Conservation (phyloP, 352 stramenopile genomes). For the Phytopythium oedochilum region DNA sequence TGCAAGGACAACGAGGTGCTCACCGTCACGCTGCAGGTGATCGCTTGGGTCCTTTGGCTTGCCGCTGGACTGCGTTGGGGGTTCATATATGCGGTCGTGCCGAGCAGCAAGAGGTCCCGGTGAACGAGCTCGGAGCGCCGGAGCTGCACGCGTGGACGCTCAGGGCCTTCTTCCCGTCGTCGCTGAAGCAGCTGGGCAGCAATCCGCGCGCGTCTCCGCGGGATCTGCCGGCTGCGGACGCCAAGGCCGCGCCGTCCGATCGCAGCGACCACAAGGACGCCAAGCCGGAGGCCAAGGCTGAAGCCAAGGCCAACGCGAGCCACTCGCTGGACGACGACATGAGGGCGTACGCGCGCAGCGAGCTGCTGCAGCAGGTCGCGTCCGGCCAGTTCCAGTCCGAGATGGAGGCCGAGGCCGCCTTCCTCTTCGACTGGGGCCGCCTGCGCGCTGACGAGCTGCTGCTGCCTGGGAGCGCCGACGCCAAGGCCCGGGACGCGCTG, state of each 20-base stretch:
- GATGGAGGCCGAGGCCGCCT: slow-evolving; percentile 74
- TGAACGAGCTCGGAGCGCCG: slow-evolving; percentile 80
- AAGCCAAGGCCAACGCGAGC: slow-evolving; percentile 14
- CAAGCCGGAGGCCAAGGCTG: slow-evolving; percentile 10
- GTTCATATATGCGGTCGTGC: background rate
- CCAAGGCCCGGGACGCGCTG: slow-evolving; percentile 35
- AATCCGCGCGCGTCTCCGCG: background rate
- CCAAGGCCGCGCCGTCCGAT: background rate
- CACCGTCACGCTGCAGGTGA: slow-evolving; percentile 61
- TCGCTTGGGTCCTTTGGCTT: background rate
- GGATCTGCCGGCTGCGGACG: background rate
- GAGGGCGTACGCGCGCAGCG: slow-evolving; percentile 55
- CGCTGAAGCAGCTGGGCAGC: slow-evolving; percentile 14
- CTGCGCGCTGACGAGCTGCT: slow-evolving; percentile 50
- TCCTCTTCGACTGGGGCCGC: slow-evolving; percentile 72
- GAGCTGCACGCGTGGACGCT: slow-evolving; percentile 56
- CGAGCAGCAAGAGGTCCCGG: slow-evolving; percentile 62
- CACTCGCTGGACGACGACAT: slow-evolving; percentile 35
- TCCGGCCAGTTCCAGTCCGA: slow-evolving; percentile 77
- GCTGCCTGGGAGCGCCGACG: too few species aligned
- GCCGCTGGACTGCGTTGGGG: background rate
- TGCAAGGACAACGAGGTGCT: slow-evolving; percentile 75
- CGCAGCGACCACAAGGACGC: slow-evolving; percentile 3
- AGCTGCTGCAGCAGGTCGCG: slow-evolving; percentile 72
- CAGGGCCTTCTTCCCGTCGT: slow-evolving; percentile 46